Evolutionary conservation across 805 yeast species (phyloP).

Genomic region (Candida ponderosae): DNA sequence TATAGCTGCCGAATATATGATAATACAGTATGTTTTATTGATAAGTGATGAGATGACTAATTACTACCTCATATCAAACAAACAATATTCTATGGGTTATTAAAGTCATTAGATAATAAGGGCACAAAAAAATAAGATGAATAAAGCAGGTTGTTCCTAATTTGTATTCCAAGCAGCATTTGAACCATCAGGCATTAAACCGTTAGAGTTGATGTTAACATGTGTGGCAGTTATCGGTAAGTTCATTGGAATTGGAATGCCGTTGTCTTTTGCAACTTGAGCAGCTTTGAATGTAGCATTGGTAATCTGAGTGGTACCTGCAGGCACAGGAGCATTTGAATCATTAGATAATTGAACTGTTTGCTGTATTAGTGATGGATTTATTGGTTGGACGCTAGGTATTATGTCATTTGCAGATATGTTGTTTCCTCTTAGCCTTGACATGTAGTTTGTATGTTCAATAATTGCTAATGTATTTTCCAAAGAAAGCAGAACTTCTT

Average conservation of each 20-base stretch:
- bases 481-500: conserved; percentile 38
- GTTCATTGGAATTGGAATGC: background rate
- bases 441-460: conserved; percentile 16
- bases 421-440: conserved; percentile 20
- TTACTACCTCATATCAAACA: no score
- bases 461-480: conserved; percentile 12
- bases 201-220: no score
- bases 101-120: no score
- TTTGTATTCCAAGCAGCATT: no score
- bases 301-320: background rate
- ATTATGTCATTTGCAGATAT: conserved; percentile 11
- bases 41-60: no score
- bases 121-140: no score
- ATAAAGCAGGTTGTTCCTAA: no score
- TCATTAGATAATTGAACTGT: background rate
- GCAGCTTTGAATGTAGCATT: background rate
- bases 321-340: background rate
- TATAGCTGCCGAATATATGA: no score
- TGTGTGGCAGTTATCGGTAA: no score
- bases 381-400: conserved; percentile 22
- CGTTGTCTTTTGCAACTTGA: background rate
- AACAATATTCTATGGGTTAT: no score
- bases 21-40: no score
- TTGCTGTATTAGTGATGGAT: conserved; percentile 15
- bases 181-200: background rate